Percentiles rank a stretch among this genome's conserved stretches.
phyloP scores from a whole-genome alignment of 441 rosid species.

The Erysimum cheiri region DNA sequence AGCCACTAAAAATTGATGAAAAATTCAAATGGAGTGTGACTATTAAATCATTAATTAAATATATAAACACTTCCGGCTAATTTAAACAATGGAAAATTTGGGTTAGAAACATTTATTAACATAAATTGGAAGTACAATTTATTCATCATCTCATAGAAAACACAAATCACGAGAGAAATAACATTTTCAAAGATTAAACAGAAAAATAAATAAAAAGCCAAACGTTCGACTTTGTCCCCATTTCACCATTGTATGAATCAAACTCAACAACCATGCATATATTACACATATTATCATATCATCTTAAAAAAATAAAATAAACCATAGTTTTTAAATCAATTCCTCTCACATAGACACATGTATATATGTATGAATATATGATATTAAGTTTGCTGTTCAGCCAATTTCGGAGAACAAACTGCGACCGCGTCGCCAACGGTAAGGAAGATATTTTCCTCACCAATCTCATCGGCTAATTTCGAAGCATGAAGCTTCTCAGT shows the following conservation, averaged over 20 bases:
- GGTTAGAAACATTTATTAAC: not conserved
- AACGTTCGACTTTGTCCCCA: not conserved
- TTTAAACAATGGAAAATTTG: not conserved
- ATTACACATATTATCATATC: slow-evolving; percentile 24
- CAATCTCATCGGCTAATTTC: slow-evolving; percentile 43
- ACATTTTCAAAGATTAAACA: not conserved
- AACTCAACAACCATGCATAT: slow-evolving; percentile 33
- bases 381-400: slow-evolving; percentile 49
- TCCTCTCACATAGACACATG: slow-evolving; percentile 18
- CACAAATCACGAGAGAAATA: slow-evolving; percentile 27
- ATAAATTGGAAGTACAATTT: slow-evolving; percentile 15
- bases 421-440: slow-evolving; percentile 45
- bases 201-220: not conserved
- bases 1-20: not conserved
- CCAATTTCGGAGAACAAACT: slow-evolving; percentile 43
- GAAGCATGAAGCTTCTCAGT: slow-evolving; percentile 49
- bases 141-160: slow-evolving; percentile 19
- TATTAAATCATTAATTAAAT: not conserved
- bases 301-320: not conserved
- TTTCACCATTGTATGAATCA: slow-evolving; percentile 13
- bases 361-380: not conserved
- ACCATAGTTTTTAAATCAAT: not conserved
- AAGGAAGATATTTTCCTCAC: slow-evolving; percentile 47
- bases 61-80: not conserved
- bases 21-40: not conserved